Base-by-base conservation (phyloP, 1,284 basidiomycete species). In the Vanrija sp. region DNA sequence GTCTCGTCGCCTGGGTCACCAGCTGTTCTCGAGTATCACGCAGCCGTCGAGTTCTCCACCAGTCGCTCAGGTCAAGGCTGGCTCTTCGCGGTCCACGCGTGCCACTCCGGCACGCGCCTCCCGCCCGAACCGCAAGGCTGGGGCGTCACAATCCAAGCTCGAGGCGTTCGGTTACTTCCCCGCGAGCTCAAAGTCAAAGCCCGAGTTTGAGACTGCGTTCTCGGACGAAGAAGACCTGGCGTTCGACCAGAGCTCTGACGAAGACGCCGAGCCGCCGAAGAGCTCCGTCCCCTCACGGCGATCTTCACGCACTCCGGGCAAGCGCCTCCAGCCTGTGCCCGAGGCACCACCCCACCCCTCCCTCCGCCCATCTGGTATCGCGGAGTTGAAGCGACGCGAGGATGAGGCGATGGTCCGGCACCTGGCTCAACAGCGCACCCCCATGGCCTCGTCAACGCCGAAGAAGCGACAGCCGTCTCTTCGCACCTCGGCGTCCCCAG, bases 201-300 rank as follows among this genome's bases (percentile, higher is more conserved):
- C 49, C 6, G 58, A 59, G 0, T 69, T 71, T 38, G 67, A 63
- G 3, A 57, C 46, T 6, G 49, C 52, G 8, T 72, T 68, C 61
- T 65, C 69, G 1, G 66, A 71, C 25, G 70, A 74, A 51, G 64
- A 65, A 19, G 64, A 72, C 46, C 57, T 66, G 8, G 61, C 65
- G 14, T 61, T 70, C 26, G 65, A 57, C 6, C 61, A 60, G 46
- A 43, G 49, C 3, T 16, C 46, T 34, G 9, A 34, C 9, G 34
- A 34, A 12, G 34, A 12, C 6, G 34, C 12, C 14, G 34, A 34
- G 34, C 34, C 38, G 57, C 51, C 5, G 38, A 43, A 12, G 38
- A 51, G 18, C 39, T 44, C 14, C 10, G 12, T 23, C 43, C 3
- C 44, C 16, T 28, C 50, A n/a, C 12, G 34, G 12, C 34, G 6